Percentiles rank a stretch among this genome's conserved stretches.
Evolutionary conservation across 164 flowering plant genomes (phyloP).

Genomic region (Sedum album): DNA sequence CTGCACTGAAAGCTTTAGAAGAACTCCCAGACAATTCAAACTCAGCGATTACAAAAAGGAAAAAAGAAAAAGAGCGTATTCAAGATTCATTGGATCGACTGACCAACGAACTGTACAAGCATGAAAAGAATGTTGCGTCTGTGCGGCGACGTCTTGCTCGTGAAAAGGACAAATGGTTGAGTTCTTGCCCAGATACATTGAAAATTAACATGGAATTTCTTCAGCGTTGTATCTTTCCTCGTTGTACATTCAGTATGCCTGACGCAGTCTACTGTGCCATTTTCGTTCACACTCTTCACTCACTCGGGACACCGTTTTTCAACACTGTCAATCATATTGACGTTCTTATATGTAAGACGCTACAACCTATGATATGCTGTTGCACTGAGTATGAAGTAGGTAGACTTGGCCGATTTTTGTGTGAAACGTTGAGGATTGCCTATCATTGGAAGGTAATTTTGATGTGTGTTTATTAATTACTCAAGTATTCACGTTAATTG

Average conservation of each 20-base stretch:
- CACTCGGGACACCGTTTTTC: slow-evolving; percentile 94
- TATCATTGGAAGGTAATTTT: slow-evolving; percentile 86
- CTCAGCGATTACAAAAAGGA: slow-evolving; percentile 88
- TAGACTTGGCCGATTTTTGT: slow-evolving; percentile 87
- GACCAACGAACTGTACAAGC: slow-evolving; percentile 63
- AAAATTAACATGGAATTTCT: slow-evolving; percentile 99
- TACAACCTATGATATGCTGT: slow-evolving; percentile 99
- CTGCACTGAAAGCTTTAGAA: slow-evolving; percentile 87
- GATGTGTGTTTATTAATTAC: neutral
- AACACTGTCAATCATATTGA: slow-evolving; percentile 99
- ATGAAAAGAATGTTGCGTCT: slow-evolving; percentile 87
- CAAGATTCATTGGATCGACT: slow-evolving; percentile 96
- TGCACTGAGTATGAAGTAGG: slow-evolving; percentile 99
- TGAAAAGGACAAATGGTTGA: slow-evolving; percentile 94
- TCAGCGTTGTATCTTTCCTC: slow-evolving; percentile 97
- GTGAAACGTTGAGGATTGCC: slow-evolving; percentile 88
- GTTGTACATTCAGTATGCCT: slow-evolving; percentile 95
- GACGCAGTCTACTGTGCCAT: slow-evolving; percentile 97
- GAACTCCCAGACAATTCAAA: slow-evolving; percentile 94
- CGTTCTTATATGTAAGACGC: slow-evolving; percentile 91
- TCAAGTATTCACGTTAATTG: neutral
- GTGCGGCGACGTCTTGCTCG: slow-evolving; percentile 72
- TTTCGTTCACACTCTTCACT: slow-evolving; percentile 93
- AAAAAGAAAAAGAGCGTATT: slow-evolving; percentile 94
- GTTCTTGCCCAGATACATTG: slow-evolving; percentile 92